Evolutionary conservation across 495 filamentous ascomycete genomes (phyloP).

Genomic region (Penicillium lagena): DNA sequence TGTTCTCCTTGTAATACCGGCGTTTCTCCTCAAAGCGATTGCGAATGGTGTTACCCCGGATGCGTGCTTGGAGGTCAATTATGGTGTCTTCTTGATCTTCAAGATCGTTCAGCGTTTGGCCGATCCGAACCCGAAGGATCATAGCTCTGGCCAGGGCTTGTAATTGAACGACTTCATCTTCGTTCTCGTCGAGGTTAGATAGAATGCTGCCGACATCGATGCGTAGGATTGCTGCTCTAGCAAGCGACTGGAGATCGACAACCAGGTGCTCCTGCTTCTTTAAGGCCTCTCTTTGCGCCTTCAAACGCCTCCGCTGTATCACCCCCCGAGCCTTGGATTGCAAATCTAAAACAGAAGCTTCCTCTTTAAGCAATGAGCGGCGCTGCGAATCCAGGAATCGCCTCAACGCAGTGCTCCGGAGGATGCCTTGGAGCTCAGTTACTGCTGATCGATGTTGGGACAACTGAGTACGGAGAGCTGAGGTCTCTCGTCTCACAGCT

Average conservation of each 20-base stretch:
- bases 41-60: slow-evolving; percentile 68
- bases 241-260: slow-evolving; percentile 60
- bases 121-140: slow-evolving; percentile 66
- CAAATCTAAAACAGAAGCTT: slow-evolving; percentile 30
- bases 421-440: slow-evolving; percentile 26
- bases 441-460: slow-evolving; percentile 20
- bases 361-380: slow-evolving; percentile 24
- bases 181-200: slow-evolving; percentile 69
- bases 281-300: slow-evolving; percentile 50
- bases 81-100: slow-evolving; percentile 75
- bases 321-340: slow-evolving; percentile 43
- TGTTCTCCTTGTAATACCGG: slow-evolving; percentile 86
- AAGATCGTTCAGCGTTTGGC: slow-evolving; percentile 61
- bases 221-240: slow-evolving; percentile 70
- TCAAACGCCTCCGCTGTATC: slow-evolving; percentile 34
- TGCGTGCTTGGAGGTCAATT: slow-evolving; percentile 66
- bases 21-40: slow-evolving; percentile 75
- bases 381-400: slow-evolving; percentile 26
- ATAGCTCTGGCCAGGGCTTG: slow-evolving; percentile 76
- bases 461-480: slow-evolving; percentile 20
- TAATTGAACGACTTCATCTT: slow-evolving; percentile 61
- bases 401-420: slow-evolving; percentile 28
- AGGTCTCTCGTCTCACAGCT: slow-evolving; percentile 17
- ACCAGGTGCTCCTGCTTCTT: slow-evolving; percentile 51
- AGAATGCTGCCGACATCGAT: slow-evolving; percentile 66